These are phyloP conservation scores for Entelexis paramagnoliae DNA, from an alignment of 1,139 yeast species.

Conservation along the genomic window DNA sequence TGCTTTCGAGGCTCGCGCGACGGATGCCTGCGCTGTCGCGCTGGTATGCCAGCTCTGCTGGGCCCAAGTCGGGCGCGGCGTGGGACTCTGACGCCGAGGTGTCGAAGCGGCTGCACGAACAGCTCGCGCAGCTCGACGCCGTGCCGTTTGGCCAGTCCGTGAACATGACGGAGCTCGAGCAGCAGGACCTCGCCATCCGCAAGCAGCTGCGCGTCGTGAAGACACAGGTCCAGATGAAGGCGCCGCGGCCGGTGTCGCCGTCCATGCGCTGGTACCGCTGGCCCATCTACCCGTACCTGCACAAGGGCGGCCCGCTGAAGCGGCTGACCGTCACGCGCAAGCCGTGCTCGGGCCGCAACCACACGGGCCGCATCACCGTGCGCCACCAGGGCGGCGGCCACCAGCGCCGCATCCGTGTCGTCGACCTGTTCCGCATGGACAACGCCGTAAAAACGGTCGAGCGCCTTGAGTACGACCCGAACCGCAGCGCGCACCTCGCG, in stretches of 20 bases:
- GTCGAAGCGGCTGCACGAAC: conserved; percentile 21
- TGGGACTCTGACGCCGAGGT: conserved; percentile 13
- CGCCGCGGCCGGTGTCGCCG: conserved; percentile 72
- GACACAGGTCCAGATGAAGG: conserved; percentile 60
- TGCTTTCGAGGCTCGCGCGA: conserved; percentile 7
- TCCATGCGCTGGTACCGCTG: conserved; percentile 82
- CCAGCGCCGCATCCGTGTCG: conserved; percentile 70
- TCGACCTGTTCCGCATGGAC: conserved; percentile 60
- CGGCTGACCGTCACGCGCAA: conserved; percentile 67
- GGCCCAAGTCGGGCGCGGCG: not conserved
- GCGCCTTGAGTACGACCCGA: conserved; percentile 93
- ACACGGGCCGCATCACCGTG: conserved; percentile 77
- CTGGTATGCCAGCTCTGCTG: conserved; percentile 4
- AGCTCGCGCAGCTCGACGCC: conserved; percentile 22
- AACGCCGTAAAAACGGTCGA: conserved; percentile 71
- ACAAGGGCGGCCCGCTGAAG: conserved; percentile 72
- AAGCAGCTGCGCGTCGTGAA: conserved; percentile 65
- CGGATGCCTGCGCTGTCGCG: conserved; percentile 6
- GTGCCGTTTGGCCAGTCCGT: conserved; percentile 19
- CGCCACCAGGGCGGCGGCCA: conserved; percentile 98
- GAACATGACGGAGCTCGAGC: conserved; percentile 56
- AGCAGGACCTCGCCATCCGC: conserved; percentile 60
- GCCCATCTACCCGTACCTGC: conserved; percentile 78
- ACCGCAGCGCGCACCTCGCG: conserved; percentile 90
- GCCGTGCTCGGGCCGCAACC: conserved; percentile 79